Percentiles rank a stretch among this genome's conserved stretches.
These are phyloP conservation scores for Pycnococcus provasolii DNA, from an alignment of 139 green algal genomes.

Conservation along the genomic window DNA sequence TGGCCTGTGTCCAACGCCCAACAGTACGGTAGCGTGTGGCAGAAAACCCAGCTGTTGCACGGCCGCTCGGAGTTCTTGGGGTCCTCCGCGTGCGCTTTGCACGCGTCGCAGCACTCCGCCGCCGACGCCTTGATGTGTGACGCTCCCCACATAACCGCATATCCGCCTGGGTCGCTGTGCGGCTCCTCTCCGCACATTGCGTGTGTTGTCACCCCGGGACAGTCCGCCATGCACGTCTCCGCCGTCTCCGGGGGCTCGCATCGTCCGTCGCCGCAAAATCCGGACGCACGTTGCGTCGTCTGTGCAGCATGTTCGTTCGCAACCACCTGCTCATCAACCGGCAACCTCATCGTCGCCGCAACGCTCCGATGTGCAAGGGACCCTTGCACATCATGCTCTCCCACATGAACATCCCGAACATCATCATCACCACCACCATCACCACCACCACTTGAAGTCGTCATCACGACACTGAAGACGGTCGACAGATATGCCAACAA, in stretches of 20 bases:
- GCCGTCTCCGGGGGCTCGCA: neutral
- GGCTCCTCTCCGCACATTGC: slow-evolving; percentile 1
- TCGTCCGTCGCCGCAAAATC: neutral
- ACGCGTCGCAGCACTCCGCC: neutral
- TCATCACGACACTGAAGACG: no score
- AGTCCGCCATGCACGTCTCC: neutral
- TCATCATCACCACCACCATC: no score
- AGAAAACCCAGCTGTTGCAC: slow-evolving; percentile 2
- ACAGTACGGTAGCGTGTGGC: neutral
- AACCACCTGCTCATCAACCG: no score
- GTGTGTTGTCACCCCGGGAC: neutral
- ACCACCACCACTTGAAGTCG: no score
- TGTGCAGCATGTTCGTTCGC: no score
- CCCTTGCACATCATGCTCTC: no score
- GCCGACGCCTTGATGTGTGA: neutral
- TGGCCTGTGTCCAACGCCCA: slow-evolving; percentile 1
- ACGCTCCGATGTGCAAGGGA: no score
- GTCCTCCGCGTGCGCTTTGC: neutral
- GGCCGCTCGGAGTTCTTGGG: neutral
- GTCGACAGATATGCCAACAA: no score
- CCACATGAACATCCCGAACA: no score
- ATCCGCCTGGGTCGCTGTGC: neutral
- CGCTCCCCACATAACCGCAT: neutral
- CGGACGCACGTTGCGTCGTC: no score
- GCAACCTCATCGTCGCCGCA: no score